These are phyloP conservation scores for Bacidia gigantensis DNA, from an alignment of 495 filamentous ascomycete species.

Conservation along the genomic window DNA sequence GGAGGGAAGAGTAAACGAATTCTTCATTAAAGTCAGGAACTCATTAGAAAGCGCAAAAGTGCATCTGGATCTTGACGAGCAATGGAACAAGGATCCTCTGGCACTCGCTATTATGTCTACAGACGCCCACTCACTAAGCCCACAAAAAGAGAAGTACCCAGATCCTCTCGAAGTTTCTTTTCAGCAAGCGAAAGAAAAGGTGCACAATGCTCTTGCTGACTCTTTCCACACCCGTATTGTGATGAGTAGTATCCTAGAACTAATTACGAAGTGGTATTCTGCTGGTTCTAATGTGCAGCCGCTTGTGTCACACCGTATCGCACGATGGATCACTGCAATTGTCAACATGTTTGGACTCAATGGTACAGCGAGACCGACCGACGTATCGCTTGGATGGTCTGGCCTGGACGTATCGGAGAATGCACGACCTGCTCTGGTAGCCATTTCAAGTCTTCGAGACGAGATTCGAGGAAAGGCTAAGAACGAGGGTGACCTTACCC, in stretches of 20 bases:
- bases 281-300: constrained; percentile 38
- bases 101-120: neutral
- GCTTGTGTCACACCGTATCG: constrained; percentile 40
- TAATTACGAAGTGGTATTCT: constrained; percentile 63
- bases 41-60: constrained; percentile 24
- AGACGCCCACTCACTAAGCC: neutral
- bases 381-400: constrained; percentile 69
- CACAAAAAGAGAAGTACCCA: neutral
- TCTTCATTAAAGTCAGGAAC: constrained; percentile 64
- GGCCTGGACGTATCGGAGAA: constrained; percentile 48
- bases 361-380: constrained; percentile 37
- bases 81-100: neutral
- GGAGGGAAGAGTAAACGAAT: constrained; percentile 78
- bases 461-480: constrained; percentile 46
- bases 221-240: constrained; percentile 77
- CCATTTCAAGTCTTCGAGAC: constrained; percentile 53
- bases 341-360: constrained; percentile 80
- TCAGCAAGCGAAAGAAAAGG: constrained; percentile 46
- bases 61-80: neutral
- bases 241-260: constrained; percentile 58
- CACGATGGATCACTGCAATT: constrained; percentile 70
- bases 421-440: constrained; percentile 50
- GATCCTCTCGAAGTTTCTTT: constrained; percentile 31
- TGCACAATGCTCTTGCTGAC: constrained; percentile 59
- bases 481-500: constrained; percentile 24